phyloP scores from a whole-genome alignment of 176 grass and related monocot genomes.

The Avena atlantica region DNA sequence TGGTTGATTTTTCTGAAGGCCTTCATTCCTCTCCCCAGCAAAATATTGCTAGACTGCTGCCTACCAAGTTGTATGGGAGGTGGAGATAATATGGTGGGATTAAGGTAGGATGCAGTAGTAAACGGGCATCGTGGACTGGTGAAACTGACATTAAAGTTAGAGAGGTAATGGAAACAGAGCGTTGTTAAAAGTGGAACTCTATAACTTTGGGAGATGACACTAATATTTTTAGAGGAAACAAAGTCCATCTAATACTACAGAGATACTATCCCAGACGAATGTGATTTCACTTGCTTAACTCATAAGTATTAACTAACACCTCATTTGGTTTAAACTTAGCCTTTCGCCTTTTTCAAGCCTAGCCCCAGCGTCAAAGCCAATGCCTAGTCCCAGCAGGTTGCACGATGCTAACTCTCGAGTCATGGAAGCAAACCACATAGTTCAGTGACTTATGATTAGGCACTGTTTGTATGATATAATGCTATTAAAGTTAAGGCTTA shows the following conservation, averaged over 20 bases:
- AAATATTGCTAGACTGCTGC: background rate
- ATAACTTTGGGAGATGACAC: background rate
- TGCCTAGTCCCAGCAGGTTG: conserved; percentile 10
- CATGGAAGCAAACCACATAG: background rate
- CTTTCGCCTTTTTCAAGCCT: background rate
- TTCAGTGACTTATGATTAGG: background rate
- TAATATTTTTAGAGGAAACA: background rate
- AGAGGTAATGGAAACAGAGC: background rate
- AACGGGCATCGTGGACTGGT: background rate
- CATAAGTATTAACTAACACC: background rate
- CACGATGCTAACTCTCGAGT: conserved; percentile 16
- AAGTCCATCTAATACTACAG: background rate
- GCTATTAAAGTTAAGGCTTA: background rate
- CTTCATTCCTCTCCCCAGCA: background rate
- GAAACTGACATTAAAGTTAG: background rate
- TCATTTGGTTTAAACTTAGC: conserved; percentile 19
- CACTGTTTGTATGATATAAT: background rate
- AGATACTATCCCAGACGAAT: conserved; percentile 1
- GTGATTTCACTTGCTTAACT: conserved; percentile 18
- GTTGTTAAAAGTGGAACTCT: background rate
- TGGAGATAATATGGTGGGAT: background rate
- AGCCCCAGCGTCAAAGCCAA: background rate
- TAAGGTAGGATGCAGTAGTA: conserved; percentile 3
- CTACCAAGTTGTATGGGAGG: conserved; percentile 2
- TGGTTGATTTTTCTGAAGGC: background rate